A percentile compares a stretch with the other conserved stretches of the same genome.
phyloP scores from a whole-genome alignment of 495 filamentous ascomycete genomes.

The Letharia columbiana region DNA sequence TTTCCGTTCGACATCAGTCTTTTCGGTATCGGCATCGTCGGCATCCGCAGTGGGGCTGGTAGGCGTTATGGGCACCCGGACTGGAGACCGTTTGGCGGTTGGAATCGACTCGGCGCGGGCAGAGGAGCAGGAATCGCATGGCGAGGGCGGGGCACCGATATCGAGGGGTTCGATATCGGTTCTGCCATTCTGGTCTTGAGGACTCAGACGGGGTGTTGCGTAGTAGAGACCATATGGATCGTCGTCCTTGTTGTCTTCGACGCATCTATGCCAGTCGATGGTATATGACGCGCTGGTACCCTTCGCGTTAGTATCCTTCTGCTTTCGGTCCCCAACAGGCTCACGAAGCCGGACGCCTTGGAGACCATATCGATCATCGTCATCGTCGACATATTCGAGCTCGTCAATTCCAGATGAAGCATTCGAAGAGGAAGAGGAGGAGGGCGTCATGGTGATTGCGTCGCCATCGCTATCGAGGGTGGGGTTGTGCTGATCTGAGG shows the following conservation, averaged over 20 bases:
- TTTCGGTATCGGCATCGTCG: neutral
- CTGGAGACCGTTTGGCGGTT: neutral
- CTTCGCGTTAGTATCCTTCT: too few species aligned
- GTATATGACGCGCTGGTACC: neutral
- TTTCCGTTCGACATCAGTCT: neutral
- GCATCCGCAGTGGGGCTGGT: neutral
- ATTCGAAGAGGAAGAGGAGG: neutral
- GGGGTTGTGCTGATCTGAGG: neutral
- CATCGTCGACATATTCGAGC: neutral
- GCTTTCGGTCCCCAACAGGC: neutral
- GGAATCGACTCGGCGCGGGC: neutral
- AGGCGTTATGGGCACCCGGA: neutral
- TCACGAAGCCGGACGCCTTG: neutral
- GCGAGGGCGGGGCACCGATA: neutral
- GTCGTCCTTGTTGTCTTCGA: neutral
- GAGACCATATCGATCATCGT: neutral
- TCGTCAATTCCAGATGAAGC: neutral
- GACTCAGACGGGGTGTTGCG: neutral
- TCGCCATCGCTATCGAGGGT: neutral
- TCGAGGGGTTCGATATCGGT: neutral
- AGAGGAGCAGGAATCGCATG: constrained; percentile 1
- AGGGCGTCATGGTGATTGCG: neutral
- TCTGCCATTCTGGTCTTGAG: neutral
- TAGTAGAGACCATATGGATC: neutral
- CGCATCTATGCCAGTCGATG: neutral